Base-by-base conservation (phyloP, 1,284 basidiomycete genomes). In the Cystobasidium pallidum region DNA sequence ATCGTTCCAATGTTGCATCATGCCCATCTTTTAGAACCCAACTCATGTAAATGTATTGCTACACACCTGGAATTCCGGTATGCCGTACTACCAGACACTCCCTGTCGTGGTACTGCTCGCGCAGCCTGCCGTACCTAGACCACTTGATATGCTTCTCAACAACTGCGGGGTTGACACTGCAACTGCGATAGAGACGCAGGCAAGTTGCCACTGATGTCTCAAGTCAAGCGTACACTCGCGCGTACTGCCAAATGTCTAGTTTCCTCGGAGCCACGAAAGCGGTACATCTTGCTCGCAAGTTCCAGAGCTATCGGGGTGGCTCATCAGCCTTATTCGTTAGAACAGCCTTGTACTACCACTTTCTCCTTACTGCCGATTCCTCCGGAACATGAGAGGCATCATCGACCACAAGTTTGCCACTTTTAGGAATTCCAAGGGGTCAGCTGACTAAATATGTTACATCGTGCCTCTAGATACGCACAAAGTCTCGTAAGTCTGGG, bases 41-140 rank as follows among this genome's bases (percentile, higher is more conserved):
- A 34, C n/a, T 34, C 54, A n/a, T 57, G 54, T 57, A 57, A 24
- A 54, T 34, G 54, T 36, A 57, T n/a, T 57, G 54, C 54, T 34
- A 45, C 43, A 45, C 4, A 45, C n/a, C 11, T 45, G 43, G 43
- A 45, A 19, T 15, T 15, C 11, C n/a, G 43, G 15, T 41, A 41
- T 41, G 15, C 15, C 8, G 8, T 41, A 7, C 8, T 41, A 41
- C 39, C 15, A 41, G 39, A n/a, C n/a, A n/a, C n/a, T n/a, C n/a
- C n/a, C n/a, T n/a, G n/a, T n/a, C n/a, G n/a, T n/a, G n/a, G n/a
- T n/a, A n/a, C n/a, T n/a, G n/a, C n/a, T n/a, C n/a, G n/a, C n/a
- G n/a, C n/a, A n/a, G n/a, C n/a, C n/a, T n/a, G n/a, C n/a, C n/a
- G n/a, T n/a, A n/a, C n/a, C n/a, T n/a, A n/a, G n/a, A n/a, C n/a